Conservation (phyloP, 2,329 filamentous ascomycete species). For the Ophiostoma sp. region DNA sequence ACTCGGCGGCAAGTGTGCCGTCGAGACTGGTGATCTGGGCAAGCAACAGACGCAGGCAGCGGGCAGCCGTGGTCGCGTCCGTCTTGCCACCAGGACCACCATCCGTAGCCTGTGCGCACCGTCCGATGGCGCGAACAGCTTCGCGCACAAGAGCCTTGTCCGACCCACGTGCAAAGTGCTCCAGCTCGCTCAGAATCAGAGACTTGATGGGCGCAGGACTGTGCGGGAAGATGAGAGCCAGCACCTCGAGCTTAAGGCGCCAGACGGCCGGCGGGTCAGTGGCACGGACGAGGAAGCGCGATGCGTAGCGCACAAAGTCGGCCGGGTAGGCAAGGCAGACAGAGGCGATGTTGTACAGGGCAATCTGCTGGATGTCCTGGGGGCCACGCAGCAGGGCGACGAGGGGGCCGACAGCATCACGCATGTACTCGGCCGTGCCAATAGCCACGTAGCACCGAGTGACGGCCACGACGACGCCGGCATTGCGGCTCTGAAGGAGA, state of each 20-base stretch:
- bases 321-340: conserved; percentile 75
- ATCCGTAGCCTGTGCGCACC: conserved; percentile 78
- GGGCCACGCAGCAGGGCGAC: conserved; percentile 82
- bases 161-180: conserved; percentile 79
- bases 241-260: conserved; percentile 86
- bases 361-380: conserved; percentile 84
- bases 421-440: conserved; percentile 74
- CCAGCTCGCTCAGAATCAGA: conserved; percentile 86
- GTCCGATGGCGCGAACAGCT: conserved; percentile 86
- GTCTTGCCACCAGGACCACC: not conserved
- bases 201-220: conserved; percentile 74
- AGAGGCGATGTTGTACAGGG: conserved; percentile 92
- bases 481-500: conserved; percentile 89
- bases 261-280: conserved; percentile 80
- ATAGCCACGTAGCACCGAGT: conserved; percentile 82
- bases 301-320: conserved; percentile 83
- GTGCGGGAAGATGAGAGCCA: conserved; percentile 88
- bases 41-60: conserved; percentile 80
- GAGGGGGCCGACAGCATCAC: conserved; percentile 75
- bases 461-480: conserved; percentile 87
- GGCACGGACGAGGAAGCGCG: conserved; percentile 83
- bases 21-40: conserved; percentile 87
- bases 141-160: conserved; percentile 81
- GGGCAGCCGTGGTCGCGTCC: conserved; percentile 59
- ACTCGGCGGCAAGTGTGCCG: conserved; percentile 85